These are phyloP conservation scores for Pyronema omphalodes DNA, from an alignment of 495 filamentous ascomycete species.

Conservation along the genomic window DNA sequence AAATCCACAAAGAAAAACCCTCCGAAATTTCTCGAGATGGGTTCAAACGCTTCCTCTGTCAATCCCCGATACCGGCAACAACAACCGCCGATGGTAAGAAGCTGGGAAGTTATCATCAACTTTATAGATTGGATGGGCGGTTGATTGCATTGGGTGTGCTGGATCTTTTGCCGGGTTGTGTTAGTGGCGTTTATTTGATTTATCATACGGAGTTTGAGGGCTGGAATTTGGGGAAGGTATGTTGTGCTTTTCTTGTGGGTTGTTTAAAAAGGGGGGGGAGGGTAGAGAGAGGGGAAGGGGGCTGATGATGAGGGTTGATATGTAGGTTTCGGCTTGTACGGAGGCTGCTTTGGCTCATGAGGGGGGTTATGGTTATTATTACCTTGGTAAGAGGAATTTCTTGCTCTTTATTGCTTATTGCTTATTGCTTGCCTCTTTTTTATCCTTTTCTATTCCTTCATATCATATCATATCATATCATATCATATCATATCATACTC, in stretches of 20 bases:
- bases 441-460: not conserved
- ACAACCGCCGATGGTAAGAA: conserved; percentile 33
- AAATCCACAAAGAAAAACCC: conserved; percentile 57
- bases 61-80: conserved; percentile 47
- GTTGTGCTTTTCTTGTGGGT: conserved; percentile 18
- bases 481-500: too few species aligned
- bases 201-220: conserved; percentile 69
- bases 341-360: conserved; percentile 69
- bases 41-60: conserved; percentile 72
- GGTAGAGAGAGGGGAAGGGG: too few species aligned
- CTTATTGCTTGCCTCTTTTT: too few species aligned
- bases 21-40: conserved; percentile 45
- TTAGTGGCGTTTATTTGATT: conserved; percentile 90
- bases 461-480: conserved; percentile 24
- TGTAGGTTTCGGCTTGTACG: conserved; percentile 22
- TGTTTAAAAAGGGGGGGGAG: too few species aligned
- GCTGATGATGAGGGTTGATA: too few species aligned
- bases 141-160: conserved; percentile 78
- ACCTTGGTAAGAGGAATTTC: conserved; percentile 52
- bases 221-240: conserved; percentile 73
- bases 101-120: conserved; percentile 86
- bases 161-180: conserved; percentile 67
- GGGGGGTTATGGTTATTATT: conserved; percentile 52
- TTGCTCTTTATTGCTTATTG: too few species aligned
- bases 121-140: conserved; percentile 76